Evolutionary conservation across 1,139 yeast species (phyloP), one percentile per base, ranked within the genome.

Genomic region (Yamadazyma songkhlaensis): DNA sequence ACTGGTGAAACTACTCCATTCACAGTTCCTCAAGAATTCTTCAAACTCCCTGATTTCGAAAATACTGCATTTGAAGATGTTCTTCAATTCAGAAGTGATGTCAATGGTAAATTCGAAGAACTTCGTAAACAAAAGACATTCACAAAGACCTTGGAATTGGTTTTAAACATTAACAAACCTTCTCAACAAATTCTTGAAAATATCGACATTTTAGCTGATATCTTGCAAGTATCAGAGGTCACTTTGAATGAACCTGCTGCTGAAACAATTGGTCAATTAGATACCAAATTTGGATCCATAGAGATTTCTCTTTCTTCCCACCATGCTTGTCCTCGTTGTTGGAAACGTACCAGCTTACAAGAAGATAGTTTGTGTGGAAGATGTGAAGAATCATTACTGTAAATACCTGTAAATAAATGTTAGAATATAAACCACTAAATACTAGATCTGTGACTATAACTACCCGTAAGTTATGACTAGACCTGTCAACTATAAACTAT

Each of bases 251-350:
- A 51, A 10, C 25, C 17, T 6, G 20, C 10, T 7, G 20, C 14
- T 6, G 20, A 21, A n/a, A 10, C 26, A 3, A 38, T 34, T 37
- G 50, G 34, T 24, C 21, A 36, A 2, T 31, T 48, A 3, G 63
- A 57, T 15, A 68, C 60, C 12, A 20, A 22, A 9, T 13, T 31
- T 9, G 38, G 29, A n/a, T n/a, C 21, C 4, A 29, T 45, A 2
- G 34, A 26, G 7, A 48, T 76, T 3, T 45, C 48, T 1, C 59
- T 77, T 5, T 50, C 64, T 9, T 71, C 60, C 0, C 54, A 62
- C 4, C 61, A 63, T 37, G 88, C 88, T 52, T 92, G 98, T 57
- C 95, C 96, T 2, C 74, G 98, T 54, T 92, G 98, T 59, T 92
- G 98, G 98, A 87, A 87, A 53, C 81, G 64, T 53, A 76, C 77